These are phyloP conservation scores for Globisporangium spiculum DNA, from an alignment of 352 stramenopile species.

Conservation along the genomic window DNA sequence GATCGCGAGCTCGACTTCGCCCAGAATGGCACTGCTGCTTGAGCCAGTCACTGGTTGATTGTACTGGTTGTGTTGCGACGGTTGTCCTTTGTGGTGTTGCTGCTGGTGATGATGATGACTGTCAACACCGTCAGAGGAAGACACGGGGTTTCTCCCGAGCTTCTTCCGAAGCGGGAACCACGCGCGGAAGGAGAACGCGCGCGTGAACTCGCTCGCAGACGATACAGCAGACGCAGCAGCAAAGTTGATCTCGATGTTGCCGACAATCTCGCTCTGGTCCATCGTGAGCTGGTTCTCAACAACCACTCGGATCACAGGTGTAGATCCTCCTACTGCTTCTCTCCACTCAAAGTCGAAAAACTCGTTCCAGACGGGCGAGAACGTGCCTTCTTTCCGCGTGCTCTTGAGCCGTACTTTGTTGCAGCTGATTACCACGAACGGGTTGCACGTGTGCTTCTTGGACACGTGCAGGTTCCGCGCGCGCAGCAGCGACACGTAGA, in stretches of 20 bases:
- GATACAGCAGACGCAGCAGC: neutral
- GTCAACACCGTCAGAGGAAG: constrained; percentile 2
- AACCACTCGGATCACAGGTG: constrained; percentile 32
- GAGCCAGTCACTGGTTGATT: constrained; percentile 5
- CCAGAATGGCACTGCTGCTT: constrained; percentile 25
- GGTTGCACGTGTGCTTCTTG: constrained; percentile 73
- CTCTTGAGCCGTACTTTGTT: constrained; percentile 57
- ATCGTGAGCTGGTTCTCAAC: constrained; percentile 66
- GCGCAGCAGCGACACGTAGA: constrained; percentile 52
- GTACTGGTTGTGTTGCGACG: neutral
- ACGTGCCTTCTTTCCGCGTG: constrained; percentile 63
- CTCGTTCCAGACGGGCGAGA: constrained; percentile 71
- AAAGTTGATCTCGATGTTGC: constrained; percentile 48
- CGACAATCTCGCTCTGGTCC: constrained; percentile 66
- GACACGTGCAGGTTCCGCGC: constrained; percentile 45
- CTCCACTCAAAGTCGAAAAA: constrained; percentile 75
- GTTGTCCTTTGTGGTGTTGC: constrained; percentile 4
- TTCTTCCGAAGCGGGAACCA: constrained; percentile 53
- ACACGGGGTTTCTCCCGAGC: neutral
- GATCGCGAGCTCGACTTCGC: constrained; percentile 53
- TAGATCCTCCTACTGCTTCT: constrained; percentile 10
- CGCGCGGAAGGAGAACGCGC: constrained; percentile 39
- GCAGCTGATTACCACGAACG: constrained; percentile 62
- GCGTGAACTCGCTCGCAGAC: constrained; percentile 1
- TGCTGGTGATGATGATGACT: constrained; percentile 12